phyloP scores from a whole-genome alignment of 306 rosid genomes.

The Vigna trinervia region DNA sequence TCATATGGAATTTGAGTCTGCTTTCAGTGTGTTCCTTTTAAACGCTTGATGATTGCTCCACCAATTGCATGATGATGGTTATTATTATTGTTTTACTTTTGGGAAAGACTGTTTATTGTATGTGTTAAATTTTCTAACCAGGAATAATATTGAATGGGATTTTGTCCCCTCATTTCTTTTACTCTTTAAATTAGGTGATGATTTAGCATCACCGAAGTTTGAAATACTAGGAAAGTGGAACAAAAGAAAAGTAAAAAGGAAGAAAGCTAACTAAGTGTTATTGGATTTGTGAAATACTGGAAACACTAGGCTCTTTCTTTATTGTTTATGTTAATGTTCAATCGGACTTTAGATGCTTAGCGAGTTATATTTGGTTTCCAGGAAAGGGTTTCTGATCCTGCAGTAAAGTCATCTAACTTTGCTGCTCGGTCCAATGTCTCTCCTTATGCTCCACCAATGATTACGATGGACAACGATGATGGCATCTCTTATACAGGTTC shows the following conservation, averaged over 20 bases:
- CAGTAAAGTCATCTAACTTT: constrained; percentile 75
- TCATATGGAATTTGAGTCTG: constrained; percentile 23
- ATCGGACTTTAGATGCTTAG: constrained; percentile 34
- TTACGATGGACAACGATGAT: constrained; percentile 85
- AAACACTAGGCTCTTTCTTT: constrained; percentile 26
- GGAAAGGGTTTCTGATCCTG: constrained; percentile 88
- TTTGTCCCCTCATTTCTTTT: constrained; percentile 18
- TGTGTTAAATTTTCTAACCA: constrained; percentile 26
- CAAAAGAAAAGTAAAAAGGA: neutral
- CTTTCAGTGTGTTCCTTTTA: neutral
- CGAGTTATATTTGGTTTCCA: constrained; percentile 41
- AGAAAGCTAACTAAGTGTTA: constrained; percentile 21
- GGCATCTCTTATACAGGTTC: constrained; percentile 85
- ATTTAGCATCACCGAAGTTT: constrained; percentile 31
- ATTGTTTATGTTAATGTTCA: constrained; percentile 25
- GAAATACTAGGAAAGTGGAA: constrained; percentile 23
- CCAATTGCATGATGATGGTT: constrained; percentile 28
- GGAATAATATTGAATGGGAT: constrained; percentile 16
- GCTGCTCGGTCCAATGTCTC: constrained; percentile 73
- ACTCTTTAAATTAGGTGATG: constrained; percentile 14
- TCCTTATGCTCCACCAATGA: constrained; percentile 70
- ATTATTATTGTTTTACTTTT: constrained; percentile 25
- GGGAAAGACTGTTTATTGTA: constrained; percentile 16
- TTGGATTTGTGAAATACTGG: constrained; percentile 5
- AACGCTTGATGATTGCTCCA: constrained; percentile 16